A percentile compares a stretch with the other conserved stretches of the same genome.
Conservation (phyloP, 176 grass and related monocot species). For the Hordeum marinum region DNA sequence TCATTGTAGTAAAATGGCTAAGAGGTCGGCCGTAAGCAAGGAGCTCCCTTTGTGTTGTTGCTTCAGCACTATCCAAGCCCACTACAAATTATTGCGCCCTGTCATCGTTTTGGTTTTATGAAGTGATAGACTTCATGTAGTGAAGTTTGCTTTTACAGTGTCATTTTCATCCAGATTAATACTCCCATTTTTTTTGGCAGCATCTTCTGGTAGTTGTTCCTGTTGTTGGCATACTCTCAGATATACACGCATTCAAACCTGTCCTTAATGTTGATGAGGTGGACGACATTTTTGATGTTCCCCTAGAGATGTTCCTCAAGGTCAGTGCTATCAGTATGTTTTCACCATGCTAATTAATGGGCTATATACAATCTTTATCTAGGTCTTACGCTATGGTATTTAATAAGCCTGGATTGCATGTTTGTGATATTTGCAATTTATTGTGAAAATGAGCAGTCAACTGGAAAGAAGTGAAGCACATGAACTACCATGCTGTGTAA, state of each 20-base stretch:
- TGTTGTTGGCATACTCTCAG: conserved; percentile 54
- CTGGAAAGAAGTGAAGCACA: not conserved
- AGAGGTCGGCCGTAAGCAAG: not conserved
- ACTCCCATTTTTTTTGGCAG: conserved; percentile 30
- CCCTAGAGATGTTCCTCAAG: conserved; percentile 78
- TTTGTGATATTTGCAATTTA: not conserved
- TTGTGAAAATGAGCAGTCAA: not conserved
- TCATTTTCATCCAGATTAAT: not conserved
- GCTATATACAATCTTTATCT: not conserved
- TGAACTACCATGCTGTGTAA: not conserved
- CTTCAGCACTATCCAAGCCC: not conserved
- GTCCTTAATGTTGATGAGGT: conserved; percentile 49
- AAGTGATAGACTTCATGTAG: not conserved
- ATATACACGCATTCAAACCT: conserved; percentile 48
- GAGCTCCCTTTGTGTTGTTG: not conserved
- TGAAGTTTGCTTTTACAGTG: not conserved
- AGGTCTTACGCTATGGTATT: not conserved
- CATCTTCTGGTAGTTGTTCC: conserved; percentile 75
- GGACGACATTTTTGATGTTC: conserved; percentile 57
- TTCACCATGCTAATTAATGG: not conserved
- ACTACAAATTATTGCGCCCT: not conserved
- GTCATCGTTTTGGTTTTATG: not conserved
- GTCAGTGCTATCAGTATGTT: conserved; percentile 23
- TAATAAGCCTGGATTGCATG: not conserved
- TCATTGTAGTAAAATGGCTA: not conserved